These are phyloP conservation scores for Cronartium ribicola DNA, from an alignment of 1,284 basidiomycete genomes.

Conservation along the genomic window DNA sequence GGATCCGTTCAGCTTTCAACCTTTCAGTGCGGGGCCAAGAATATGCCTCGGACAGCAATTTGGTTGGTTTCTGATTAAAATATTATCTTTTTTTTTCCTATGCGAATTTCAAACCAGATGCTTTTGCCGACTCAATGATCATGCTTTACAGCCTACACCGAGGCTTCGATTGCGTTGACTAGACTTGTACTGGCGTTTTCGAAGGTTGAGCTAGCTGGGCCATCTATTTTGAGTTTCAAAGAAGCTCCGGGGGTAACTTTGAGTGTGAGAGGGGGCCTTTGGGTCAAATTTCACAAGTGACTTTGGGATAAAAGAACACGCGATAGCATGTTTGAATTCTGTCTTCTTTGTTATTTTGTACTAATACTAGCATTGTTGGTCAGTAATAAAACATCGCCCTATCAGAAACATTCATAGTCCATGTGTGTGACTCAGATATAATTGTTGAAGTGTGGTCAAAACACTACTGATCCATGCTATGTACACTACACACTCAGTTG, in stretches of 20 bases:
- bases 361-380: too few relatives aligned
- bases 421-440: too few relatives aligned
- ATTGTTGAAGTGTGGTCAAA: too few relatives aligned
- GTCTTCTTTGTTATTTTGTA: too few relatives aligned
- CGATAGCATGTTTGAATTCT: too few relatives aligned
- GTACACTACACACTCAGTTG: too few relatives aligned
- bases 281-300: conserved; percentile 29
- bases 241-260: conserved; percentile 15
- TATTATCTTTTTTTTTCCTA: too few relatives aligned
- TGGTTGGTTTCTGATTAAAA: conserved; percentile 47
- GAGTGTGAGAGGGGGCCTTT: conserved; percentile 22
- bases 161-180: conserved; percentile 66
- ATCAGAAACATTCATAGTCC: too few relatives aligned
- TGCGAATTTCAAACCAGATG: neutral
- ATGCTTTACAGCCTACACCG: conserved; percentile 57
- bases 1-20: conserved; percentile 44
- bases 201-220: conserved; percentile 57
- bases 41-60: conserved; percentile 66
- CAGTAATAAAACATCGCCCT: too few relatives aligned
- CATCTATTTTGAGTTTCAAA: neutral
- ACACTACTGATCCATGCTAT: too few relatives aligned
- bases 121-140: neutral
- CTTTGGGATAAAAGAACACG: too few relatives aligned
- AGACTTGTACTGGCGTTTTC: conserved; percentile 63
- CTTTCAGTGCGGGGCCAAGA: conserved; percentile 44